Evolutionary conservation across 352 stramenopile genomes (phyloP).

Genomic region (Paralagenidium karlingii): DNA sequence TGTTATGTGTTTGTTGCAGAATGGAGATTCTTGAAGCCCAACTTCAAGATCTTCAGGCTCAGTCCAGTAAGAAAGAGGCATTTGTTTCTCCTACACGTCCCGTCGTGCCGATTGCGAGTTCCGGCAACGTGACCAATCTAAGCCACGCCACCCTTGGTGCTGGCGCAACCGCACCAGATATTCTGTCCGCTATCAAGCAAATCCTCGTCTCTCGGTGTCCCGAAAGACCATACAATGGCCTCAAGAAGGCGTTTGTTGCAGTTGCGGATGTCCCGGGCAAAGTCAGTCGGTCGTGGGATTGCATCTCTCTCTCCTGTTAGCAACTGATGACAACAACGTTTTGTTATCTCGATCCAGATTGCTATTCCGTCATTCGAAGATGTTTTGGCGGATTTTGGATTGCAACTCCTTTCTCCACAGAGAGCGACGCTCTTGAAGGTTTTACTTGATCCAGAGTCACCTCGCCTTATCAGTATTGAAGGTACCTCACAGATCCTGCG

Average conservation of each 20-base stretch:
- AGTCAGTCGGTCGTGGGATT: too few species aligned
- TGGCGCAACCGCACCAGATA: conserved; percentile 39
- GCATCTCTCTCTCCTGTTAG: too few species aligned
- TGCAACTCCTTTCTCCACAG: conserved; percentile 24
- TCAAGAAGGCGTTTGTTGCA: conserved; percentile 65
- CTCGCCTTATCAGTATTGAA: conserved; percentile 57
- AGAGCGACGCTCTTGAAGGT: conserved; percentile 26
- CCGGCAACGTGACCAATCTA: too few species aligned
- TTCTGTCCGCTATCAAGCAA: conserved; percentile 53
- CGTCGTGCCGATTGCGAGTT: too few species aligned
- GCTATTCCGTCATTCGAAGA: conserved; percentile 57
- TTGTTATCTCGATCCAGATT: conserved; percentile 15
- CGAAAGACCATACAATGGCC: conserved; percentile 54
- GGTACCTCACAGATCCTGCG: conserved; percentile 14
- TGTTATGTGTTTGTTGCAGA: conserved; percentile 8
- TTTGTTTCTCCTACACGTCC: too few species aligned
- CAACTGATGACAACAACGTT: background rate
- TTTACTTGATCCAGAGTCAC: conserved; percentile 34
- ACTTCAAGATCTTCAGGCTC: too few species aligned
- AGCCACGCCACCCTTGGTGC: conserved; percentile 28
- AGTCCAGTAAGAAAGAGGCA: too few species aligned
- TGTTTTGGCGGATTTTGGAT: conserved; percentile 50
- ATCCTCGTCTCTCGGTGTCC: conserved; percentile 42
- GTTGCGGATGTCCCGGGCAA: conserved; percentile 60
- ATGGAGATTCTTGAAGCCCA: conserved; percentile 14